Conservation (phyloP, 371 early-diverging fungal genomes). For the Furculomyces boomerangus region DNA sequence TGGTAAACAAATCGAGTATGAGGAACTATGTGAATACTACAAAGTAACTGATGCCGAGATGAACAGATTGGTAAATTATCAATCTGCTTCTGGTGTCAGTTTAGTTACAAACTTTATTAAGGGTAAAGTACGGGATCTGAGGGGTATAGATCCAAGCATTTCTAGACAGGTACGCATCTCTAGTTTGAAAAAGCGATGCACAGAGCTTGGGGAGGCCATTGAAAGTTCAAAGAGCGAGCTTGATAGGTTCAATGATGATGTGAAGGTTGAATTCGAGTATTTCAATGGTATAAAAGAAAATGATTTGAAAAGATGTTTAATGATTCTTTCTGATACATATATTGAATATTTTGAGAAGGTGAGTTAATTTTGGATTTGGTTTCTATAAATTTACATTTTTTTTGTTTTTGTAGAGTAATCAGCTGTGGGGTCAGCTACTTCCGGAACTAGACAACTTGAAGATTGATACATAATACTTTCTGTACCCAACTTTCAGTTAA, state of each 20-base stretch:
- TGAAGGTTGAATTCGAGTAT: slow-evolving; percentile 58
- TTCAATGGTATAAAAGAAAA: slow-evolving; percentile 53
- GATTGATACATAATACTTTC: no score
- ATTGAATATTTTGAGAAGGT: slow-evolving; percentile 64
- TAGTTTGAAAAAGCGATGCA: slow-evolving; percentile 48
- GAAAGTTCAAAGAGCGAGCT: slow-evolving; percentile 48
- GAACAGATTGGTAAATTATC: slow-evolving; percentile 33
- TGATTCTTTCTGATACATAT: slow-evolving; percentile 50
- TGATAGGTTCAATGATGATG: slow-evolving; percentile 54
- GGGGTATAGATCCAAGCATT: slow-evolving; percentile 71
- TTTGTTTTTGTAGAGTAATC: not conserved
- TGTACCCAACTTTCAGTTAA: no score
- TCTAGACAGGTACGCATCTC: slow-evolving; percentile 55
- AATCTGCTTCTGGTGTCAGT: slow-evolving; percentile 25
- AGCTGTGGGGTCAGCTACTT: not conserved
- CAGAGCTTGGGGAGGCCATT: slow-evolving; percentile 67
- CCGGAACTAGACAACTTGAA: not conserved
- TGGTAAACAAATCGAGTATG: slow-evolving; percentile 86
- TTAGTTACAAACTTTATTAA: slow-evolving; percentile 62
- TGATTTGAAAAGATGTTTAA: slow-evolving; percentile 62
- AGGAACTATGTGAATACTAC: slow-evolving; percentile 64
- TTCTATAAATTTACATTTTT: not conserved
- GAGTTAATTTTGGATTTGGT: slow-evolving; percentile 3
- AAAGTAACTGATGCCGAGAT: slow-evolving; percentile 40
- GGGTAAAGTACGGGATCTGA: slow-evolving; percentile 74